A percentile compares a stretch with the other conserved stretches of the same genome.
These are phyloP conservation scores for Termitomyces sp. DNA, from an alignment of 768 basidiomycete genomes.

Conservation along the genomic window DNA sequence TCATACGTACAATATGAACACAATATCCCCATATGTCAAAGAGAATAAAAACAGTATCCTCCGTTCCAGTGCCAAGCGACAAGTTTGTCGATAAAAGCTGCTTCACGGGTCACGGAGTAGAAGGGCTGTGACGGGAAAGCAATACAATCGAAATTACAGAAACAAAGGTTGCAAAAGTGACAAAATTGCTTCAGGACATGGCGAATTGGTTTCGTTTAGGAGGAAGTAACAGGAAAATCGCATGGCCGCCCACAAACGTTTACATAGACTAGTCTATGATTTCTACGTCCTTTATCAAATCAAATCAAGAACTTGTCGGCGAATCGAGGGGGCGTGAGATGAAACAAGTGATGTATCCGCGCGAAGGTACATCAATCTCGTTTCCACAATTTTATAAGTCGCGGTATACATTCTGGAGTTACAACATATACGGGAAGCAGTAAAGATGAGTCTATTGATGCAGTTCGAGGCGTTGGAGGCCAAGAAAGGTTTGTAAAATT, in stretches of 20 bases:
- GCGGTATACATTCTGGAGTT: not conserved
- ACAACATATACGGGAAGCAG: not conserved
- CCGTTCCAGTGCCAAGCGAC: constrained; percentile 26
- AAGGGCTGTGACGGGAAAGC: constrained; percentile 42
- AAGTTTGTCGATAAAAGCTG: constrained; percentile 42
- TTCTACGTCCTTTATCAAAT: too few species aligned
- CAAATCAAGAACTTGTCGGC: not conserved
- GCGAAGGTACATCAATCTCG: not conserved
- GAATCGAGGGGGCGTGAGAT: constrained; percentile 10
- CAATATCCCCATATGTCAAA: constrained; percentile 69
- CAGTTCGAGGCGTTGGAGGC: not conserved
- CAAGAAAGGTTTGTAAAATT: not conserved
- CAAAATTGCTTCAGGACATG: constrained; percentile 3
- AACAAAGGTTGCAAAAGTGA: too few species aligned
- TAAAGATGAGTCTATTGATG: not conserved
- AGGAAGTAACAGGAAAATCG: not conserved
- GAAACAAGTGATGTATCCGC: constrained; percentile 13
- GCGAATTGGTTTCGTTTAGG: not conserved
- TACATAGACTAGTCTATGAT: not conserved
- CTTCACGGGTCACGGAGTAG: constrained; percentile 57
- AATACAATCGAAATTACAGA: constrained; percentile 26
- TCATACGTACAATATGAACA: constrained; percentile 6
- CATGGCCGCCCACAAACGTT: not conserved
- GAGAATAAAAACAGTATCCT: constrained; percentile 24
- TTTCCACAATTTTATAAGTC: not conserved